phyloP scores from a whole-genome alignment of 495 filamentous ascomycete species.

The Penicillium daleae region DNA sequence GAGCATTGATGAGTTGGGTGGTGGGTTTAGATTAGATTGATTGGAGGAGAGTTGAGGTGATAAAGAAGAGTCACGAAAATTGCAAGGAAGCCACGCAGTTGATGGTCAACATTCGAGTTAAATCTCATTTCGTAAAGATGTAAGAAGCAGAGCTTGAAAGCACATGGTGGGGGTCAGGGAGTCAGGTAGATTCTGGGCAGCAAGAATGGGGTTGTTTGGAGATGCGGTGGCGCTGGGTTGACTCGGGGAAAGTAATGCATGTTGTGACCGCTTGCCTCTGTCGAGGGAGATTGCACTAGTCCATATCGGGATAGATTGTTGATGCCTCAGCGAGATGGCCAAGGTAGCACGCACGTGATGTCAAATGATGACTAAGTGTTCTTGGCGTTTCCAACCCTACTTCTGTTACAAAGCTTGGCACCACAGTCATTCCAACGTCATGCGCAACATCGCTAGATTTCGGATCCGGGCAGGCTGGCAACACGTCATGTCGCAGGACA shows the following conservation, averaged over 20 bases:
- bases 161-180: slow-evolving; percentile 9
- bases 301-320: not conserved
- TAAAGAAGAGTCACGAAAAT: not conserved
- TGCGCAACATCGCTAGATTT: not conserved
- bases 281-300: not conserved
- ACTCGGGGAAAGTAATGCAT: not conserved
- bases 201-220: not conserved
- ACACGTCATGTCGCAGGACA: slow-evolving; percentile 1
- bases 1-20: slow-evolving; percentile 20
- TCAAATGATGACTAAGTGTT: not conserved
- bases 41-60: not conserved
- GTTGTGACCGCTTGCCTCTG: not conserved
- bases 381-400: not conserved
- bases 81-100: not conserved
- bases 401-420: not conserved
- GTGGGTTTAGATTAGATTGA: not conserved
- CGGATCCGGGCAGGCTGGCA: not conserved
- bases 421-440: slow-evolving; percentile 9
- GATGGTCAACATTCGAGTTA: not conserved
- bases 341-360: not conserved
- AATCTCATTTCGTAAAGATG: slow-evolving; percentile 7
- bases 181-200: slow-evolving; percentile 13
- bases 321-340: too few species aligned
- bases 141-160: not conserved
- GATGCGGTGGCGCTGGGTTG: slow-evolving; percentile 3